Conservation (phyloP, 1,284 basidiomycete genomes). For the Schizophyllum commune region DNA sequence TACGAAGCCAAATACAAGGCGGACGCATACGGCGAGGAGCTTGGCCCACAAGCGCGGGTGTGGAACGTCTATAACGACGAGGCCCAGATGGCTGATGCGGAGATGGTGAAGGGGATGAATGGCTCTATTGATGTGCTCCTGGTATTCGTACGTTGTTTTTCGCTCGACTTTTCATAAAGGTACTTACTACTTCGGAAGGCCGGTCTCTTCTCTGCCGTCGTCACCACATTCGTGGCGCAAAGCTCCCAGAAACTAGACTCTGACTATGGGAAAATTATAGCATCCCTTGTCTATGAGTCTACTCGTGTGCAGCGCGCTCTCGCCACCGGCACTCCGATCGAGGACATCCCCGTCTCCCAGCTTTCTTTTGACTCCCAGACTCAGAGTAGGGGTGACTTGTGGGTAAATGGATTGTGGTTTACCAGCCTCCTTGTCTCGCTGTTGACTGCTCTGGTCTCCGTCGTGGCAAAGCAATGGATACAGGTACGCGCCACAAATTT, state of each 20-base stretch:
- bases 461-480: conserved; percentile 7
- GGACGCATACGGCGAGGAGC: conserved; percentile 3
- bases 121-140: not conserved
- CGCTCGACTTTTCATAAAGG: too few species aligned
- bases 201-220: conserved; percentile 12
- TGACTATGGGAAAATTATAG: conserved; percentile 2
- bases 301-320: conserved; percentile 6
- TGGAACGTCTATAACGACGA: conserved; percentile 1
- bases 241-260: conserved; percentile 6
- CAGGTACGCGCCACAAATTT: not conserved
- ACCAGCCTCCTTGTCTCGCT: conserved; percentile 3
- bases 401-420: conserved; percentile 11
- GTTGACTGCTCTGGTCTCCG: conserved; percentile 5
- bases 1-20: not conserved
- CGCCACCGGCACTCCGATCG: not conserved
- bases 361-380: not conserved
- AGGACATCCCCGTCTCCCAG: conserved; percentile 1
- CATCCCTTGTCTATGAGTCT: conserved; percentile 5
- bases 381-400: conserved; percentile 1
- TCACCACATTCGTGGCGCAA: conserved; percentile 13
- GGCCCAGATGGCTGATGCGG: not conserved
- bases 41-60: not conserved
- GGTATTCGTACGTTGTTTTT: not conserved
- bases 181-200: not conserved
- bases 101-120: not conserved